Evolutionary conservation across 1,139 yeast genomes (phyloP).

Genomic region (Meyerozyma sp.): DNA sequence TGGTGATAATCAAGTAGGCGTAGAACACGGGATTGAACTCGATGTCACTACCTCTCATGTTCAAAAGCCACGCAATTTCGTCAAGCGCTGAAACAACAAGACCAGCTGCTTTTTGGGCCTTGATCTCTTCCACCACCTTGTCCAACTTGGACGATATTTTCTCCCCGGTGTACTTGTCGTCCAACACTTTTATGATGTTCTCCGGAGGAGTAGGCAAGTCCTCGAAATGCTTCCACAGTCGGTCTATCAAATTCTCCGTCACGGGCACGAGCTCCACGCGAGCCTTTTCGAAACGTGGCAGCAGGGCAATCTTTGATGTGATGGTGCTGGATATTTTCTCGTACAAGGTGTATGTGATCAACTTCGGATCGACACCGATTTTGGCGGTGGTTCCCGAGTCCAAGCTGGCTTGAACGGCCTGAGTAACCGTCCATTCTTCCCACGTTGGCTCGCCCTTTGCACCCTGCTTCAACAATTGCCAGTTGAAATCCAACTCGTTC

Average conservation of each 20-base stretch:
- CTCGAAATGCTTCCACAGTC: conserved; percentile 61
- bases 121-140: conserved; percentile 39
- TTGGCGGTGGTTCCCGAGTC: conserved; percentile 38
- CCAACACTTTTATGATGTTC: conserved; percentile 42
- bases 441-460: conserved; percentile 69
- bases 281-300: conserved; percentile 21
- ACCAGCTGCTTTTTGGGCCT: conserved; percentile 35
- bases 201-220: conserved; percentile 41
- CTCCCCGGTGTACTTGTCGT: conserved; percentile 45
- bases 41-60: conserved; percentile 81
- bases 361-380: conserved; percentile 40
- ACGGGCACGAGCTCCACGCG: conserved; percentile 60
- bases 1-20: conserved; percentile 64
- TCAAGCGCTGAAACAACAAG: conserved; percentile 68
- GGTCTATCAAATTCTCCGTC: conserved; percentile 65
- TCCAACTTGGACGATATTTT: conserved; percentile 37
- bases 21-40: conserved; percentile 89
- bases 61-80: conserved; percentile 90
- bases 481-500: conserved; percentile 81
- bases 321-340: conserved; percentile 22
- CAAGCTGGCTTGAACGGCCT: conserved; percentile 49
- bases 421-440: conserved; percentile 78
- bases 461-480: conserved; percentile 83
- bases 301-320: conserved; percentile 13
- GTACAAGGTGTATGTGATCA: conserved; percentile 43